Percentiles rank a stretch among this genome's conserved stretches.
These are phyloP conservation scores for Inga leiocalycina DNA, from an alignment of 306 rosid species.

Conservation along the genomic window DNA sequence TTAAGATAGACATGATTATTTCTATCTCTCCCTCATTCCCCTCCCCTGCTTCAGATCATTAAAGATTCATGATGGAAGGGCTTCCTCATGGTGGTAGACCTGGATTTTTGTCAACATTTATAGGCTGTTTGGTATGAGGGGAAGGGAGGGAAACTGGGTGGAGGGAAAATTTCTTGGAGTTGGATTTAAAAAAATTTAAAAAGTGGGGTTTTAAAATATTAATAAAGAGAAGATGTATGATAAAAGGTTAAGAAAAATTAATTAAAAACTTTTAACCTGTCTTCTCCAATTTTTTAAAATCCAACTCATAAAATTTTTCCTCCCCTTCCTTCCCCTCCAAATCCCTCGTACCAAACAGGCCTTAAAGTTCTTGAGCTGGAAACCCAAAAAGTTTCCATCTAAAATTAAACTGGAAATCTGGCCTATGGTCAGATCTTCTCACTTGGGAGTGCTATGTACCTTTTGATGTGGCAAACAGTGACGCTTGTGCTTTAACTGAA, in stretches of 20 bases:
- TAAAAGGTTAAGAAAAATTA: too few species aligned
- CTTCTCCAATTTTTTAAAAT: too few species aligned
- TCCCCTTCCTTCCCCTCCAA: too few species aligned
- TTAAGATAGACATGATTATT: constrained; percentile 26
- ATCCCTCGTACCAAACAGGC: too few species aligned
- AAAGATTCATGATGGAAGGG: constrained; percentile 12
- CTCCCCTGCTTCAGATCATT: background rate
- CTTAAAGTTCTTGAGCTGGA: background rate
- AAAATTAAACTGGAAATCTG: background rate
- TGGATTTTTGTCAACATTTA: background rate
- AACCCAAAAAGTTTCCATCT: background rate
- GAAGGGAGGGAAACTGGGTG: too few species aligned
- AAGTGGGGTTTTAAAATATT: too few species aligned
- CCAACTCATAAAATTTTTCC: too few species aligned
- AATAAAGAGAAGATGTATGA: too few species aligned
- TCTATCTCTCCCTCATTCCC: background rate
- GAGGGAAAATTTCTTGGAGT: too few species aligned
- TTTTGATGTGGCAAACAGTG: constrained; percentile 28
- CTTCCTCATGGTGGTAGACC: background rate
- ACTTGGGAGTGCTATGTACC: constrained; percentile 9
- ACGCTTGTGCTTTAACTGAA: constrained; percentile 11
- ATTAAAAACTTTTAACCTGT: too few species aligned
- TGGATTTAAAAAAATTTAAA: too few species aligned
- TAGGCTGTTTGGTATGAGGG: too few species aligned
- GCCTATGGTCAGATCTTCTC: background rate